Evolutionary conservation across 257 asterid species (phyloP).

Genomic region (Nicotiana obtusifolia): DNA sequence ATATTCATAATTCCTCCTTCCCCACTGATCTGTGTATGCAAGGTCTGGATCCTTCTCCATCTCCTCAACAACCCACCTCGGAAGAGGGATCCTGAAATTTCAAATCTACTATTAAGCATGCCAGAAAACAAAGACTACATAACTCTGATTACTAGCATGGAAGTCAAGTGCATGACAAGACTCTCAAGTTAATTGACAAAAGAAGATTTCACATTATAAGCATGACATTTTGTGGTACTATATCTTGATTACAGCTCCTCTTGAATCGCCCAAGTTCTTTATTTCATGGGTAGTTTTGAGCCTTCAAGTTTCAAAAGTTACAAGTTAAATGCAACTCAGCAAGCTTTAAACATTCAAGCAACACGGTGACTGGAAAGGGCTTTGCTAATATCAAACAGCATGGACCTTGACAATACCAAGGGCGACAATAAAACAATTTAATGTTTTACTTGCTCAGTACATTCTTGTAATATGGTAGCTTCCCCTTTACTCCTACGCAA

Average conservation of each 20-base stretch:
- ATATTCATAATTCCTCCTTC: slow-evolving; percentile 81
- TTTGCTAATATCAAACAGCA: not conserved
- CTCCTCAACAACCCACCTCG: slow-evolving; percentile 86
- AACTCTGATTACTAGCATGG: not conserved
- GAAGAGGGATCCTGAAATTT: slow-evolving; percentile 74
- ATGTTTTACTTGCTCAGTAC: not conserved
- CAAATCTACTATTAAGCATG: not conserved
- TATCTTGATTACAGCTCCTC: not conserved
- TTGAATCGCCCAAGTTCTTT: not conserved
- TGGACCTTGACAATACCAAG: not conserved
- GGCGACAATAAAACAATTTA: not conserved
- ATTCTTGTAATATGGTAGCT: not conserved
- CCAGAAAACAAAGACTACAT: not conserved
- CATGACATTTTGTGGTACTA: not conserved
- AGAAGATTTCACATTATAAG: not conserved
- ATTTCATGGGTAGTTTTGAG: not conserved
- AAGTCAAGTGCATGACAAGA: not conserved
- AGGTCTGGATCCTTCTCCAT: slow-evolving; percentile 85
- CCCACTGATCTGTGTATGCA: slow-evolving; percentile 96
- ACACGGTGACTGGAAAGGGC: not conserved
- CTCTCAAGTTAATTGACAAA: not conserved
- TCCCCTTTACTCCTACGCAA: not conserved
- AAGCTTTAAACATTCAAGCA: not conserved
- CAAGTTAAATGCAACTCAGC: not conserved
- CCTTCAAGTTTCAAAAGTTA: not conserved